Base-by-base conservation (phyloP, 2,329 filamentous ascomycete species). In the Sarocladiaceae sp. region DNA sequence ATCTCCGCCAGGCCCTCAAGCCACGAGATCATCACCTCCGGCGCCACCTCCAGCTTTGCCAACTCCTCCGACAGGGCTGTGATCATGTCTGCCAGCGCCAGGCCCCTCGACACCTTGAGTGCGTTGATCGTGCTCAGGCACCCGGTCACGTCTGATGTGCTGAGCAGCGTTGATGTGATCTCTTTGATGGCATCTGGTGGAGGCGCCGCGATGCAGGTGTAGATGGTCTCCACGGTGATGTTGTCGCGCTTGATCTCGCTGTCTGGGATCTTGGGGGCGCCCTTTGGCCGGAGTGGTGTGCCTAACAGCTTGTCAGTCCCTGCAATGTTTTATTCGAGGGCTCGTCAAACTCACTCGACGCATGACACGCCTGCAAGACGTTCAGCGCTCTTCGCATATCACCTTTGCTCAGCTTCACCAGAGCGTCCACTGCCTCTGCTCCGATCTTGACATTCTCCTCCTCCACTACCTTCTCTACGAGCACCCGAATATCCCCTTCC, bases 371-470 rank as follows among this genome's bases (percentile, higher is more conserved):
- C 67, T 98, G 93, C 21, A 98, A 73, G 9, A 98, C 93, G 58
- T 98, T 98, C 53, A 98, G 65, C 0, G 93, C 90, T 51, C 93
- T 74, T 58, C 93, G 78, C 93, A 98, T 98, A 59, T 98, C 93
- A 43, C 93, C 93, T 62, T 91, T 94, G 63, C 88, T 94, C 47
- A 98, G 71, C 50, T 73, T 82, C 13, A 98, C 88, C 20, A 98
- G 72, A 43, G 88, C 85, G 52, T 93, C 85, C 2, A 83, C 80
- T 0, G 93, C 93, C 34, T 89, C 86, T 1, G 78, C 72, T 42
- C 82, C 80, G 54, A 98, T 95, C 54, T 85, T 84, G 50, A 98
- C 84, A 31, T 78, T 70, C 66, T 98, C 93, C 55, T 94, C 86
- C 47, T 83, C 79, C 39, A 98, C 83, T 10, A 98, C 93, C 61